These are phyloP conservation scores for Rostrohypoxylon terebratum DNA, from an alignment of 495 filamentous ascomycete genomes.

Conservation along the genomic window DNA sequence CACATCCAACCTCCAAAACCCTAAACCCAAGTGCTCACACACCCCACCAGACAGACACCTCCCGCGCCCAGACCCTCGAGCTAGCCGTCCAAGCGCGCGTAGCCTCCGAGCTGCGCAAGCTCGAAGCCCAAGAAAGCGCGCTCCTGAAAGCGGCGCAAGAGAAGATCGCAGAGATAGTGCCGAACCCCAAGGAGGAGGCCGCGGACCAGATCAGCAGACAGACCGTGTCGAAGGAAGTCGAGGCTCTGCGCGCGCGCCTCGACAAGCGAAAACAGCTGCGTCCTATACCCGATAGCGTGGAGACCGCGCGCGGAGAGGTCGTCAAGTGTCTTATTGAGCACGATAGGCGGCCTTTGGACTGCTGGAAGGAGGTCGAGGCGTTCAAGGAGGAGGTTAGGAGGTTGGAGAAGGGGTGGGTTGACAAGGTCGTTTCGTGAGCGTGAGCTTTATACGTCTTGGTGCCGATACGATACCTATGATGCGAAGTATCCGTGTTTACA, in stretches of 20 bases:
- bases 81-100: slow-evolving; percentile 91
- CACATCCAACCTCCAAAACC: slow-evolving; percentile 10
- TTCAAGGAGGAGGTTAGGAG: slow-evolving; percentile 89
- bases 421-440: slow-evolving; percentile 74
- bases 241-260: slow-evolving; percentile 77
- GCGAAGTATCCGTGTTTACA: not conserved
- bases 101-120: slow-evolving; percentile 80
- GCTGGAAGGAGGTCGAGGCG: slow-evolving; percentile 91
- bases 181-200: slow-evolving; percentile 36
- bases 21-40: slow-evolving; percentile 2
- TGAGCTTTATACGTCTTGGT: slow-evolving; percentile 29
- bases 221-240: slow-evolving; percentile 72
- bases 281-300: slow-evolving; percentile 69
- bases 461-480: not conserved
- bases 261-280: slow-evolving; percentile 78
- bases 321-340: slow-evolving; percentile 85
- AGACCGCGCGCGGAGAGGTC: slow-evolving; percentile 79
- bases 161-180: slow-evolving; percentile 66
- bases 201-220: slow-evolving; percentile 47
- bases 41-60: slow-evolving; percentile 78
- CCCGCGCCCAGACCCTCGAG: slow-evolving; percentile 84
- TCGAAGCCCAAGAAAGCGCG: slow-evolving; percentile 67
- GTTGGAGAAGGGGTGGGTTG: slow-evolving; percentile 87
- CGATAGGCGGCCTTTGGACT: slow-evolving; percentile 91
- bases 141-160: slow-evolving; percentile 72